Evolutionary conservation across 352 stramenopile species (phyloP), one percentile per base, ranked within the genome.

Genomic region (Phytophthora pisi): DNA sequence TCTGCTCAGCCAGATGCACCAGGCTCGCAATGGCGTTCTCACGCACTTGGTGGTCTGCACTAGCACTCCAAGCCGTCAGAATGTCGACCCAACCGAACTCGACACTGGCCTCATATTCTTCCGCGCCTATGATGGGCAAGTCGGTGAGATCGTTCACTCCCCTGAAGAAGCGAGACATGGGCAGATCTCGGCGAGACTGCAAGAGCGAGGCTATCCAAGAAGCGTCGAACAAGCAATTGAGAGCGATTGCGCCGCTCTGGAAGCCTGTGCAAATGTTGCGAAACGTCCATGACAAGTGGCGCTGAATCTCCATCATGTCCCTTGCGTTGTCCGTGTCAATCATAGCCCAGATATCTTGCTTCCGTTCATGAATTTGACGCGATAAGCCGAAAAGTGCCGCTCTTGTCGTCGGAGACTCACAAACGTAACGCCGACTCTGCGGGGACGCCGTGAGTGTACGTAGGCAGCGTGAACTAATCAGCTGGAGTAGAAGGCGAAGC

Each of bases 41-140:
- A 4, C 88, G 78, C 16, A 94, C 80, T 46, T 84, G 67, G 5
- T 72, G 72, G 20, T 88, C 65, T 20, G 74, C 49, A 36, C 78
- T 93, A n/a, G 74, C 71, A 11, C 76, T 86, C 88, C 88, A 96
- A 34, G 78, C 57, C 1, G 86, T 93, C 28, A 94, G 53, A 26
- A 96, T 92, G 51, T 96, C 88, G 26, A 91, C 77, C 88, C 88
- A 96, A 0, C 88, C 88, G 47, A 91, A 84, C 60, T 94, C 78
- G 10, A 81, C 92, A 42, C 58, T 87, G 20, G 80, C 68, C 43
- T 96, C 86, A 62, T 90, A 92, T 40, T 96, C 88, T 50, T 90
- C 86, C 31, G 84, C 86, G 8, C 84, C 86, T 11, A 90, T 59
- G 3, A 94, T 77, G 3, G 86, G 86, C 16, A 94, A 68, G 56